Base-by-base conservation (phyloP, 1,284 basidiomycete species). In the Ceratorhiza oryzae-sativae region DNA sequence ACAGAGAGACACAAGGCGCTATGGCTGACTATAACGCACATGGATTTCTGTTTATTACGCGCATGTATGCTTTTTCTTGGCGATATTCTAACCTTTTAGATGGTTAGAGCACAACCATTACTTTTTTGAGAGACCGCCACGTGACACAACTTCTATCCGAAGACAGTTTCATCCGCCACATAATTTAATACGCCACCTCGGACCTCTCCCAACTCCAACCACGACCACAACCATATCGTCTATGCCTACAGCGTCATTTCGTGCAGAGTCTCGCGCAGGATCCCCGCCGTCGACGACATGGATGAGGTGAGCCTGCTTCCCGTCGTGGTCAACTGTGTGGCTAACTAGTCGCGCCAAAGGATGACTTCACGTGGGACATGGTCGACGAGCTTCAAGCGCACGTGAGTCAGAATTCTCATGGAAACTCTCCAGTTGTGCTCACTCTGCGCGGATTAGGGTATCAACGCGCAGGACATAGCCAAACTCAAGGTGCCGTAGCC, bases 391-490 rank as follows among this genome's bases (percentile, higher is more conserved):
- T 96, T 20, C 94, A 95, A 78, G 87, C 91, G 74, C 92, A 96
- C 80, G 93, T 93, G 77, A 75, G 86, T 23, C n/a, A 6, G 8
- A 5, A 2, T 72, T 34, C 55, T 36, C 27, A 3, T 49, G 32
- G 58, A 59, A 23, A 45, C 30, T 45, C 10, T 71, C 60, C 60
- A 6, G 6, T 34, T 75, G 67, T 71, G 56, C 53, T 75, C 58
- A 32, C 58, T 30, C 18, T 49, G 51, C 46, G 55, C 71, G 34
- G 42, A 6, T 27, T 76, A 96, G 93, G 94, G 95, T 23, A 96
- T 97, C 80, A 97, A 96, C 75, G 90, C 95, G 36, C 92, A 95
- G 82, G 95, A 97, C 79, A 96, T 97, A 71, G 80, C 90, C 72
- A 97, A 97, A 81, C 88, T 97, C 75, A 97, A 97, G 83, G 92